phyloP scores from a whole-genome alignment of 345 rosid genomes.

The Carallia brachiata region DNA sequence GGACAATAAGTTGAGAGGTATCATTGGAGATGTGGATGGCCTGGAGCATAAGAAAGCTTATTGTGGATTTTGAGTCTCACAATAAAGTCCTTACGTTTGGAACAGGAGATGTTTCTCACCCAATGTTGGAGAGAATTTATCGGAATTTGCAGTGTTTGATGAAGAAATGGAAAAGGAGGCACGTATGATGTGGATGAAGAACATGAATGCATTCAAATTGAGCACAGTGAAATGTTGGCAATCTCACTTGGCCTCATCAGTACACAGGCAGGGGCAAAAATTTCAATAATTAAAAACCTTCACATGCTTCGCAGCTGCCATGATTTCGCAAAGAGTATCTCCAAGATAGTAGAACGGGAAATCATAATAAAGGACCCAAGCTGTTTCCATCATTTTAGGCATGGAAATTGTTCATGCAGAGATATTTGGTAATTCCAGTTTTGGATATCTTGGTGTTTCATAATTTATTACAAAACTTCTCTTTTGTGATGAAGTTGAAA shows the following conservation, averaged over 20 bases:
- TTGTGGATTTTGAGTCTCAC: slow-evolving; percentile 51
- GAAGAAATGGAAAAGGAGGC: slow-evolving; percentile 32
- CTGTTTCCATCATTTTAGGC: slow-evolving; percentile 45
- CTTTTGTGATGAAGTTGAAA: no score
- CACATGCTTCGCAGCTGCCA: slow-evolving; percentile 42
- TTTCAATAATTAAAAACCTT: slow-evolving; percentile 44
- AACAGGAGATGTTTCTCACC: slow-evolving; percentile 54
- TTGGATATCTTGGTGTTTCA: neutral
- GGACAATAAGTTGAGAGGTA: slow-evolving; percentile 33
- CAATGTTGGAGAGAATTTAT: slow-evolving; percentile 45
- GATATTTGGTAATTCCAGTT: slow-evolving; percentile 24
- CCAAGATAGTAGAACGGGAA: slow-evolving; percentile 39
- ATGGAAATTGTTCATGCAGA: slow-evolving; percentile 43
- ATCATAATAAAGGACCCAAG: slow-evolving; percentile 42
- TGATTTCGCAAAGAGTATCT: slow-evolving; percentile 31
- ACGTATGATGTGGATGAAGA: slow-evolving; percentile 43
- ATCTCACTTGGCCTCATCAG: slow-evolving; percentile 46
- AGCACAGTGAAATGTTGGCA: slow-evolving; percentile 59
- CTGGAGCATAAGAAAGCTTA: slow-evolving; percentile 44
- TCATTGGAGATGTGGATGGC: slow-evolving; percentile 37
- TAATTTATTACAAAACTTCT: no score
- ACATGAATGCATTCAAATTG: slow-evolving; percentile 39
- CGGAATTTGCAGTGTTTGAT: slow-evolving; percentile 34
- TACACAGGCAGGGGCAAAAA: slow-evolving; percentile 24
- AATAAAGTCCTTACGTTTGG: slow-evolving; percentile 56